Evolutionary conservation across 768 basidiomycete genomes (phyloP).

Genomic region (Crassisporium funariophilum): DNA sequence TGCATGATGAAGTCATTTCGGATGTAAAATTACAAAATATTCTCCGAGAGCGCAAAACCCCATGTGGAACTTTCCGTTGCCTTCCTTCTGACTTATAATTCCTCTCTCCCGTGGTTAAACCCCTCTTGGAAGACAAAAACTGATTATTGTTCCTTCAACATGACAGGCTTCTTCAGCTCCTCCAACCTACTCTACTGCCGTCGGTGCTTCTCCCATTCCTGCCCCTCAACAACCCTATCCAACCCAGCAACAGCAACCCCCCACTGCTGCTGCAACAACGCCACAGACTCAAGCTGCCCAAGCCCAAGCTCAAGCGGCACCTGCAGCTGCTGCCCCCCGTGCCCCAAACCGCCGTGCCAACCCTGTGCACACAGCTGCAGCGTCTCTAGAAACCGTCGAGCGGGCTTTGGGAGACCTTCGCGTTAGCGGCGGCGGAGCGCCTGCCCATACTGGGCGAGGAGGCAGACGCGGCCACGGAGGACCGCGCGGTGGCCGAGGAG

Average conservation of each 20-base stretch:
- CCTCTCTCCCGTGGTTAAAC: constrained; percentile 5
- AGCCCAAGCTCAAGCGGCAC: constrained; percentile 5
- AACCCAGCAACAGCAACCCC: constrained; percentile 24
- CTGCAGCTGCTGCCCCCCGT: neutral
- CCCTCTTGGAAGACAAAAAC: neutral
- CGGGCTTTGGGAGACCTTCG: constrained; percentile 56
- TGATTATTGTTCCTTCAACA: neutral
- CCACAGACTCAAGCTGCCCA: constrained; percentile 7
- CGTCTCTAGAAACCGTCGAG: constrained; percentile 70
- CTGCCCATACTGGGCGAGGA: constrained; percentile 23
- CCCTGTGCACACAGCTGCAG: constrained; percentile 70
- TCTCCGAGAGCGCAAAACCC: constrained; percentile 43
- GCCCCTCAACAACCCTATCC: constrained; percentile 9
- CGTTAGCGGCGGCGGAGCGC: constrained; percentile 32
- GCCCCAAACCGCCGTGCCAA: constrained; percentile 32
- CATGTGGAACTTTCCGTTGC: constrained; percentile 59
- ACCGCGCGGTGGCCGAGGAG: constrained; percentile 20
- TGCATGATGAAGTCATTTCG: constrained; percentile 31
- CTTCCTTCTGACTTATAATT: constrained; percentile 53
- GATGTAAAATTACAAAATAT: constrained; percentile 28
- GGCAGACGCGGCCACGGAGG: constrained; percentile 28
- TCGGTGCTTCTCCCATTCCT: constrained; percentile 13
- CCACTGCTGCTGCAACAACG: constrained; percentile 16
- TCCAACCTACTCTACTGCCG: constrained; percentile 7
- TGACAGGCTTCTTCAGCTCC: neutral